Evolutionary conservation across 345 rosid genomes (phyloP), one percentile per base, ranked within the genome.

Genomic region (Chamaenerion angustifolium): DNA sequence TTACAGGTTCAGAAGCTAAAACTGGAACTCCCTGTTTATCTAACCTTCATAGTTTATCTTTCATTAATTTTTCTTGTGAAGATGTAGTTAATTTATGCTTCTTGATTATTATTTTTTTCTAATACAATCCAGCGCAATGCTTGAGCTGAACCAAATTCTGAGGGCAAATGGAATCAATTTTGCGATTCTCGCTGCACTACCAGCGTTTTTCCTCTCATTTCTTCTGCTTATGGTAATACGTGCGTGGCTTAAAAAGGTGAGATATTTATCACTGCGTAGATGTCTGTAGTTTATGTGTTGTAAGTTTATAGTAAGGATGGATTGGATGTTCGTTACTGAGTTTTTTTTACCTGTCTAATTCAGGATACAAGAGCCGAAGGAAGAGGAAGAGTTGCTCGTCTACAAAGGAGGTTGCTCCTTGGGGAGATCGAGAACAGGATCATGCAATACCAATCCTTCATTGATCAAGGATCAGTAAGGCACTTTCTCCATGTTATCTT

Each of bases 1-100:
- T 68, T 79, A 56, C 94, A 90, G 98, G 94, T 90, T 62, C 96
- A 90, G 70, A 90, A 90, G 78, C 81, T 90, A 56, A 90, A 90
- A 71, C 64, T 42, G 14, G 43, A 56, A 57, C 52, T 49, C 48
- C 46, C 60, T 17, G 59, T 46, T 61, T 48, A 35, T n/a, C 42
- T 21, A 50, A 49, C 51, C 42, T 41, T 46, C 19, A 17, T 41
- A 18, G 55, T 55, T 63, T 65, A 44, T 49, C 40, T 70, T 40
- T 25, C 16, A 44, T 19, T 56, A 52, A 16, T 55, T 45, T 0
- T 55, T 46, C 17, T 44, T 58, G 14, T 43, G n/a, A 5, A 15
- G 43, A 10, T 37, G 55, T 48, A 37, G 16, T 56, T 19, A 5
- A 31, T 5, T 31, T 5, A 31, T 31, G 5, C 3, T 12, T 46